A percentile compares a stretch with the other conserved stretches of the same genome.
These are phyloP conservation scores for Colletotrichum neosansevieriae DNA, from an alignment of 2,329 filamentous ascomycete genomes.

Conservation along the genomic window DNA sequence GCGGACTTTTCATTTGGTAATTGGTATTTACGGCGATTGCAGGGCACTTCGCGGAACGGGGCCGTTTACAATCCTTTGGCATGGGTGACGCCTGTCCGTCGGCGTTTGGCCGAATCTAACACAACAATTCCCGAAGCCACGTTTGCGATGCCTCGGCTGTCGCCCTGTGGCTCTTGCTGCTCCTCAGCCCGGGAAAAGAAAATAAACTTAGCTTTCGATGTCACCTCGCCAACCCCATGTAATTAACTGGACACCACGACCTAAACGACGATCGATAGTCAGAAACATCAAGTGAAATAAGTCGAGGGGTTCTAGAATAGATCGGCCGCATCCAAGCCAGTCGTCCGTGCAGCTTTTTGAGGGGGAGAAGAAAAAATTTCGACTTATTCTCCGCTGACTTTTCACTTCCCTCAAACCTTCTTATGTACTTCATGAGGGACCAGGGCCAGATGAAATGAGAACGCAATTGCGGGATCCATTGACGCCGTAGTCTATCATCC, in stretches of 20 bases:
- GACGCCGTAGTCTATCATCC: slow-evolving; percentile 15
- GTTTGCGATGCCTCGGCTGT: slow-evolving; percentile 28
- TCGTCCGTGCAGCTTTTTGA: slow-evolving; percentile 16
- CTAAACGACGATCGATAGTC: slow-evolving; percentile 32
- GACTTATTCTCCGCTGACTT: background rate
- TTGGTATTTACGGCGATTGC: slow-evolving; percentile 30
- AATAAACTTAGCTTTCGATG: slow-evolving; percentile 22
- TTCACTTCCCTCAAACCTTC: background rate
- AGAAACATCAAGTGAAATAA: background rate
- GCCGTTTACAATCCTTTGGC: slow-evolving; percentile 2
- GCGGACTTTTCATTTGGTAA: slow-evolving; percentile 3
- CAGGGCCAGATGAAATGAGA: background rate
- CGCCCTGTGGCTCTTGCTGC: background rate
- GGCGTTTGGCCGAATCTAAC: slow-evolving; percentile 34
- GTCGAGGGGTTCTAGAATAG: slow-evolving; percentile 21
- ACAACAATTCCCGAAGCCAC: slow-evolving; percentile 12
- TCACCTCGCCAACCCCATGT: slow-evolving; percentile 29
- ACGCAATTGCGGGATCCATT: slow-evolving; percentile 5
- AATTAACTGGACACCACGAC: slow-evolving; percentile 12
- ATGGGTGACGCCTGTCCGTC: slow-evolving; percentile 13
- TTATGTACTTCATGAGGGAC: slow-evolving; percentile 1
- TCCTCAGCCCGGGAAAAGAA: background rate
- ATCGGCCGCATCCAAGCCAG: slow-evolving; percentile 6
- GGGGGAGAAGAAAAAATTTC: background rate
- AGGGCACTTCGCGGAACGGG: slow-evolving; percentile 14